Evolutionary conservation across 2,329 filamentous ascomycete genomes (phyloP).

Genomic region (Alternaria gansuensis): DNA sequence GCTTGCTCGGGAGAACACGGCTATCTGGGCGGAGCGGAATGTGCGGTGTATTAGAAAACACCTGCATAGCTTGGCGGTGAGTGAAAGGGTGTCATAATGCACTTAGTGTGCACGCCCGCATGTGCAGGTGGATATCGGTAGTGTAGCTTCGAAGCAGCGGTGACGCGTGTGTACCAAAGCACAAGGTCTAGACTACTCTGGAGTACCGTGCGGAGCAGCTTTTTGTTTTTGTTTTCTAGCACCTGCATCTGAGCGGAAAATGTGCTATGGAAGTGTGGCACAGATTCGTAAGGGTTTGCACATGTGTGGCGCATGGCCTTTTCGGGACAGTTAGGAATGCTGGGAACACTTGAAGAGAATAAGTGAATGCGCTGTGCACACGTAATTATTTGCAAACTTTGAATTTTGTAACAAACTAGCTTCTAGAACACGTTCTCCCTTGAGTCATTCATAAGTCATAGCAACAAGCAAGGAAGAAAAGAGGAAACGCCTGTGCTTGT

Average conservation of each 20-base stretch:
- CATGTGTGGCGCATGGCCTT: constrained; percentile 2
- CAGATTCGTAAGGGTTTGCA: constrained; percentile 3
- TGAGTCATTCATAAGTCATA: constrained; percentile 17
- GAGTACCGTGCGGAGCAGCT: neutral
- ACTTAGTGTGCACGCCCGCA: constrained; percentile 13
- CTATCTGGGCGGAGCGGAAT: constrained; percentile 26
- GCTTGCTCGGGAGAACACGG: constrained; percentile 1
- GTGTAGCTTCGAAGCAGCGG: constrained; percentile 5
- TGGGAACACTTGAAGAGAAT: neutral
- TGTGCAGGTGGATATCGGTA: constrained; percentile 9
- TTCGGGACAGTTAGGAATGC: constrained; percentile 3
- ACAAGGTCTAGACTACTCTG: constrained; percentile 1
- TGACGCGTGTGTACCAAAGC: constrained; percentile 5
- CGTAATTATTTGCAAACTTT: constrained; percentile 9
- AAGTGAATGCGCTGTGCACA: neutral
- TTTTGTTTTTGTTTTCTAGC: neutral
- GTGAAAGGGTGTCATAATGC: constrained; percentile 10
- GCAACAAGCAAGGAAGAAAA: constrained; percentile 15
- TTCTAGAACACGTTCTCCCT: constrained; percentile 17
- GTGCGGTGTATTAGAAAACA: constrained; percentile 8
- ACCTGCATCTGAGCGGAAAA: constrained; percentile 3
- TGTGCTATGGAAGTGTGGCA: constrained; percentile 15
- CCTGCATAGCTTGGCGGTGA: constrained; percentile 21
- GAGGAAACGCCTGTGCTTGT: constrained; percentile 11
- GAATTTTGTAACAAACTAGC: constrained; percentile 17